Evolutionary conservation across 192 early-diverging fungal species (phyloP).

Genomic region (Backusella australiensis): DNA sequence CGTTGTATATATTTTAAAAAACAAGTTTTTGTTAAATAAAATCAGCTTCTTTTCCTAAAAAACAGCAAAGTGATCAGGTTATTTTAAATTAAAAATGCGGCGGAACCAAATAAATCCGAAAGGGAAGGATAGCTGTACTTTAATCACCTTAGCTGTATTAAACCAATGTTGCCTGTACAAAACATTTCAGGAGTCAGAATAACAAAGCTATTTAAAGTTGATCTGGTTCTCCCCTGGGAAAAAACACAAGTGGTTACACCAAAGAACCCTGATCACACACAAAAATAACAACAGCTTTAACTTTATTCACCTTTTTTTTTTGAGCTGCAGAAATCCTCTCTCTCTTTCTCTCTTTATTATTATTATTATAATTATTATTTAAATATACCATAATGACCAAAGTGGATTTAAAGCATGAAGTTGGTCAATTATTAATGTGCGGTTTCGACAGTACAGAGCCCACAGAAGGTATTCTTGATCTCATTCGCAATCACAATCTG

Average conservation of each 20-base stretch:
- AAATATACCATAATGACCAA: constrained; percentile 1
- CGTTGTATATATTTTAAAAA: too few relatives aligned
- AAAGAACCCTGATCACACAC: neutral
- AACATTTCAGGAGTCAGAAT: neutral
- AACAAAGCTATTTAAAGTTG: neutral
- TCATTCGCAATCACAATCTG: constrained; percentile 35
- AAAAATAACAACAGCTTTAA: neutral
- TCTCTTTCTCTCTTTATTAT: neutral
- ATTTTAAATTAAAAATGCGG: too few relatives aligned
- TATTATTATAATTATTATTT: neutral
- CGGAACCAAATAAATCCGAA: neutral
- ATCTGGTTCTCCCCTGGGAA: neutral
- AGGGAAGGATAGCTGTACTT: neutral
- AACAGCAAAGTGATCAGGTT: neutral
- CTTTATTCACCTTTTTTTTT: neutral
- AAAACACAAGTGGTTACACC: neutral
- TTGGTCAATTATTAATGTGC: constrained; percentile 35
- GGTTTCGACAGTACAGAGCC: constrained; percentile 34
- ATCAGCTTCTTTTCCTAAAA: too few relatives aligned
- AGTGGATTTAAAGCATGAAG: neutral
- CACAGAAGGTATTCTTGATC: constrained; percentile 32
- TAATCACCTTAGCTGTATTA: neutral
- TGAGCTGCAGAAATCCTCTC: neutral
- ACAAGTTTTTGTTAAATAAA: too few relatives aligned
- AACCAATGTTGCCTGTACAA: neutral